These are phyloP conservation scores for Fragaria ananassa DNA, from an alignment of 306 rosid genomes.

Conservation along the genomic window DNA sequence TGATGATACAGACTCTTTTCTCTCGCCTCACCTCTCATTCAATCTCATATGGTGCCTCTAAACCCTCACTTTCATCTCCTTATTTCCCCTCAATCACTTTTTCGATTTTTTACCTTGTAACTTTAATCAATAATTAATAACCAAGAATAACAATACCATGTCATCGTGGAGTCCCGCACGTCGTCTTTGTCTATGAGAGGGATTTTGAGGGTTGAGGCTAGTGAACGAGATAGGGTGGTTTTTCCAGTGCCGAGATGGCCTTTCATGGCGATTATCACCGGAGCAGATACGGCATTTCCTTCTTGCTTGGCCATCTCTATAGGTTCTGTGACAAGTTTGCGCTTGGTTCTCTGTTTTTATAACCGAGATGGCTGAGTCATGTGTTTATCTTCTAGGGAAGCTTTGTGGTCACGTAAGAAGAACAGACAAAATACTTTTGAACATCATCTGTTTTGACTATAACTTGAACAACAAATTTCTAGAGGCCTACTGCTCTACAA, in stretches of 20 bases:
- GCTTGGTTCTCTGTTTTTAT: not conserved
- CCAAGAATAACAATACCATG: too few relatives aligned
- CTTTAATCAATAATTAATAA: too few relatives aligned
- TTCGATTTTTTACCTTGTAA: too few relatives aligned
- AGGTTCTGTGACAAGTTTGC: not conserved
- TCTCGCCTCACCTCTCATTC: too few relatives aligned
- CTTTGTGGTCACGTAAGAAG: not conserved
- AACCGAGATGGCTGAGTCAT: not conserved
- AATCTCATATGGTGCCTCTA: too few relatives aligned
- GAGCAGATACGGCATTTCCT: not conserved
- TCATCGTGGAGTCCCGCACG: slow-evolving; percentile 47
- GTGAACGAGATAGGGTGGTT: slow-evolving; percentile 44
- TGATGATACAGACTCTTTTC: too few relatives aligned
- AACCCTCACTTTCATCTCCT: too few relatives aligned
- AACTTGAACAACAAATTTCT: not conserved
- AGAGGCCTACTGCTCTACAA: not conserved
- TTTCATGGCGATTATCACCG: slow-evolving; percentile 59
- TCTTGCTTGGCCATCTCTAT: not conserved
- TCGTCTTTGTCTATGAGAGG: slow-evolving; percentile 70
- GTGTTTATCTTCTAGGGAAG: not conserved
- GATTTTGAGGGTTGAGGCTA: slow-evolving; percentile 44
- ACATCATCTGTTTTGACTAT: not conserved
- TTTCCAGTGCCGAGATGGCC: slow-evolving; percentile 69
- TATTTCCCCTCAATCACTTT: too few relatives aligned
- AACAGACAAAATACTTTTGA: not conserved